Base-by-base conservation (phyloP, 2,329 filamentous ascomycete species). In the Cladosporium oxysporum region DNA sequence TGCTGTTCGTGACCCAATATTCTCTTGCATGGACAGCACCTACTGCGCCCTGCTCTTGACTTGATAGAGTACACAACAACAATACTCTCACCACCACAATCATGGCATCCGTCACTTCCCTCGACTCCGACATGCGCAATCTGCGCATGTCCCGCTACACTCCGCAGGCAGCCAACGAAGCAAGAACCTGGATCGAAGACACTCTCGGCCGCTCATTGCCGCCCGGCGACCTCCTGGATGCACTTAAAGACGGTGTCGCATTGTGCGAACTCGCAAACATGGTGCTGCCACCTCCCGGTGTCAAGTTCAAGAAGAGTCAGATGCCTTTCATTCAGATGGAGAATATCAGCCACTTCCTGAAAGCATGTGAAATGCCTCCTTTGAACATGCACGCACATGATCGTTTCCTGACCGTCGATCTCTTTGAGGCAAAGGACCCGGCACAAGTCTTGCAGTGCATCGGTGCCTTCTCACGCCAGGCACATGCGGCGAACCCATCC, bases 251-350 rank as follows among this genome's bases (percentile, higher is more conserved):
- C 84, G 95, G 95, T 62, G 90, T 94, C 47, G 91, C 90, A 35
- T 85, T 99, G 31, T 99, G 95, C 91, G 94, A 89, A 92, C 88
- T 98, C 62, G 87, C 92, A 74, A 98, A 97, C 76, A 84, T 94
- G 65, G 91, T 87, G 35, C 79, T 90, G 44, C 91, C 91, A 29
- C 87, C 89, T 18, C 91, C 91, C 0, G 90, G 90, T 35, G 87
- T 97, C 80, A 92, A 90, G 78, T 98, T 91, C 85, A 98, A 98
- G 81, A 85, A 90, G 76, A 97, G 93, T 0, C 81, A 88, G 49
- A 98, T 98, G 94, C 95, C 95, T 0, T 99, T 99, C 77, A 94
- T 98, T 49, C 95, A 99, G 79, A 98, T 98, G 93, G 95, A 99
- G 79, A 99, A 99, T 77, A 97, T 99, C 75, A 96, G 93, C 5